These are phyloP conservation scores for Meyerozyma elateridarum DNA, from an alignment of 1,139 yeast species.

Conservation along the genomic window DNA sequence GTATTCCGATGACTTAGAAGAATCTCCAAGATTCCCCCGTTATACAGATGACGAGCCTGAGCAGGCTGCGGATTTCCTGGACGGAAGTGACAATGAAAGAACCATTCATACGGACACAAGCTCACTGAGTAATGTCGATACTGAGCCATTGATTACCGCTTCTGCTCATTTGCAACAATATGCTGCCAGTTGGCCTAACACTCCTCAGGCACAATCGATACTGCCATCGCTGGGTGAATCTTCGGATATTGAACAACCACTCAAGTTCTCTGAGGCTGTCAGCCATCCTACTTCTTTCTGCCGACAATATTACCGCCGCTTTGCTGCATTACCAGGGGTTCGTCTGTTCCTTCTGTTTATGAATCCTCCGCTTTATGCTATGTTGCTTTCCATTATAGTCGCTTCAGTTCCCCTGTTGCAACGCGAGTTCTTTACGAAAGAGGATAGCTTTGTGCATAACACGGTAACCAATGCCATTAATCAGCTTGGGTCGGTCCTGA, in stretches of 20 bases:
- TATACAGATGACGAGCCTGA: conserved; percentile 3
- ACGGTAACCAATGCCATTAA: conserved; percentile 73
- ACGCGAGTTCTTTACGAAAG: conserved; percentile 34
- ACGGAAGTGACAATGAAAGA: no score
- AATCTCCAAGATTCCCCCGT: conserved; percentile 1
- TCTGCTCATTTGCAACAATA: neutral
- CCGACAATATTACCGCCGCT: conserved; percentile 1
- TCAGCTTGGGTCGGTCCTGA: conserved; percentile 83
- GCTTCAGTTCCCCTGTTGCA: conserved; percentile 77
- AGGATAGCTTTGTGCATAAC: conserved; percentile 22
- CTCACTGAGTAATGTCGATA: no score
- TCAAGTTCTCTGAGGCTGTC: conserved; percentile 1
- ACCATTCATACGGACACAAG: no score
- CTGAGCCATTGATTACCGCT: no score
- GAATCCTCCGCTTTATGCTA: conserved; percentile 96
- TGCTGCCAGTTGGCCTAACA: no score
- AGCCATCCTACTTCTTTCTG: neutral
- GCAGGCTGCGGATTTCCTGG: neutral
- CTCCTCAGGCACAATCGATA: neutral
- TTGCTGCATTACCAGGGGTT: conserved; percentile 9
- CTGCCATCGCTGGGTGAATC: conserved; percentile 1
- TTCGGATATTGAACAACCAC: conserved; percentile 1
- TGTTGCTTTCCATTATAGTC: conserved; percentile 76
- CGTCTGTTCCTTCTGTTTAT: conserved; percentile 38
- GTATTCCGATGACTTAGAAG: conserved; percentile 1